These are phyloP conservation scores for Aspergillus sergii DNA, from an alignment of 2,329 filamentous ascomycete species.

Conservation along the genomic window DNA sequence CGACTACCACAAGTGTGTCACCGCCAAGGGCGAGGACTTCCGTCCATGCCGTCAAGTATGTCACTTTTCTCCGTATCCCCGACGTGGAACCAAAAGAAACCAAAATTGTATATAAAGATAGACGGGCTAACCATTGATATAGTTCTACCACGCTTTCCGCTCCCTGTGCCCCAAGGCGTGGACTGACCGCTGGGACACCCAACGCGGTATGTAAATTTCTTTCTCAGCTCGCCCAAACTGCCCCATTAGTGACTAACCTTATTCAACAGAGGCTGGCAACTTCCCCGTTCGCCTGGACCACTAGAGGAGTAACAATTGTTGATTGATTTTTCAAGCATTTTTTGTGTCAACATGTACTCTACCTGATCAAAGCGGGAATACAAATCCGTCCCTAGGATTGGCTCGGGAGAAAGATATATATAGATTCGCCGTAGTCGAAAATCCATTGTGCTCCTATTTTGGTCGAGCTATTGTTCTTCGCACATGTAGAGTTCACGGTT, in stretches of 20 bases:
- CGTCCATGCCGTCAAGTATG: slow-evolving; percentile 91
- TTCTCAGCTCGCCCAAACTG: background rate
- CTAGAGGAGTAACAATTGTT: slow-evolving; percentile 37
- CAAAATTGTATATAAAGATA: too few species aligned
- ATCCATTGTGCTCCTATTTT: slow-evolving; percentile 16
- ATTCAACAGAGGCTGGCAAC: slow-evolving; percentile 54
- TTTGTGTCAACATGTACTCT: slow-evolving; percentile 44
- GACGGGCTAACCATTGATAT: slow-evolving; percentile 7
- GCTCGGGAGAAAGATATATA: slow-evolving; percentile 32
- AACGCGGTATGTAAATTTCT: slow-evolving; percentile 73
- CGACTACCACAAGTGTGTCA: slow-evolving; percentile 99
- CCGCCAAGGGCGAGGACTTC: slow-evolving; percentile 98
- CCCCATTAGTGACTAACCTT: slow-evolving; percentile 14
- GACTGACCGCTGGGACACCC: slow-evolving; percentile 94
- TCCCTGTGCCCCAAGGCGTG: slow-evolving; percentile 96
- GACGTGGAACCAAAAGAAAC: background rate
- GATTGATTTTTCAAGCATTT: slow-evolving; percentile 31
- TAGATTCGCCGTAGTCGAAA: slow-evolving; percentile 33
- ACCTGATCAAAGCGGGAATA: slow-evolving; percentile 37
- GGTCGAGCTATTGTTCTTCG: background rate
- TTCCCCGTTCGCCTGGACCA: slow-evolving; percentile 56
- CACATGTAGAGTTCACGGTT: background rate
- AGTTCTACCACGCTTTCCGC: slow-evolving; percentile 97
- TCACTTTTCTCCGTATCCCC: background rate
- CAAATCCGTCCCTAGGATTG: slow-evolving; percentile 26